Conservation (phyloP, 768 basidiomycete species). For the button mushroom (Agaricus bisporus) region DNA sequence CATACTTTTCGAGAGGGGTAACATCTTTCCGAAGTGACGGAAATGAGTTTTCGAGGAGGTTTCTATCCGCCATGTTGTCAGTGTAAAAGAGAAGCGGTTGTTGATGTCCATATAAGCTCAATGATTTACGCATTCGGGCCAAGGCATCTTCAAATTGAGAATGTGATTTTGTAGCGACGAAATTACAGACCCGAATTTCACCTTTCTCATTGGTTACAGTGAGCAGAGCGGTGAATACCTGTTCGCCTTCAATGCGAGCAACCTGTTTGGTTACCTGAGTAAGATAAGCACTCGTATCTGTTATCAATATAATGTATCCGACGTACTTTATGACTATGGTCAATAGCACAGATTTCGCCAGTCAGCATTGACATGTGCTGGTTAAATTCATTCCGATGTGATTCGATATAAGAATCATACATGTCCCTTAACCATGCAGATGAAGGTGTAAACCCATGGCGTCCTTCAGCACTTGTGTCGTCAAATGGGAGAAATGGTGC, state of each 20-base stretch:
- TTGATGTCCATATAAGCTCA: too few species aligned
- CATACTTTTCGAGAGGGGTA: too few species aligned
- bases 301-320: too few species aligned
- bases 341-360: conserved; percentile 3
- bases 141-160: conserved; percentile 18
- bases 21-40: too few species aligned
- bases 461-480: too few species aligned
- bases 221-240: conserved; percentile 19
- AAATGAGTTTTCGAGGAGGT: too few species aligned
- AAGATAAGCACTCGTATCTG: too few species aligned
- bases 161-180: conserved; percentile 25
- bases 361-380: conserved; percentile 11
- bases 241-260: neutral
- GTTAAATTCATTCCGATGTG: conserved; percentile 4
- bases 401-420: neutral
- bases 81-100: too few species aligned
- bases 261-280: neutral
- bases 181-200: conserved; percentile 14
- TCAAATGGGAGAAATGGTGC: too few species aligned
- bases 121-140: neutral
- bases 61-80: too few species aligned
- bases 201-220: conserved; percentile 22
- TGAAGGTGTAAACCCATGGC: too few species aligned
- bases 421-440: too few species aligned
- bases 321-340: conserved; percentile 13